phyloP scores from a whole-genome alignment of 768 basidiomycete species.

The Leccinum barrowsii region DNA sequence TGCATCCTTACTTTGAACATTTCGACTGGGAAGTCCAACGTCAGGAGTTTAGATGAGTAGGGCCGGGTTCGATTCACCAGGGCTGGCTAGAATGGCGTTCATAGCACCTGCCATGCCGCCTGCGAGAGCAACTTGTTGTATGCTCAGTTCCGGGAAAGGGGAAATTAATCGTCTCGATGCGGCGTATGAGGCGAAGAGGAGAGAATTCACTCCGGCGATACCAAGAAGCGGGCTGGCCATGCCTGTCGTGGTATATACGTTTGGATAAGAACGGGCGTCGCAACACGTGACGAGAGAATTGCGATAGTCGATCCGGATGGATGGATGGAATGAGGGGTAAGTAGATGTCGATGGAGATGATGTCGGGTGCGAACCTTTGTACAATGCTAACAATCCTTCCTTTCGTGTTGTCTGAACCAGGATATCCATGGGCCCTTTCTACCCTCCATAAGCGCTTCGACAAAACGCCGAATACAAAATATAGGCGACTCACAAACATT shows the following conservation, averaged over 20 bases:
- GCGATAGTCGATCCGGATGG: neutral
- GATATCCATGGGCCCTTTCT: conserved; percentile 96
- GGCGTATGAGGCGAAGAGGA: conserved; percentile 91
- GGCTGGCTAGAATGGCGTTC: conserved; percentile 88
- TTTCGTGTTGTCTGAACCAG: conserved; percentile 72
- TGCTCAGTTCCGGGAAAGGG: conserved; percentile 80
- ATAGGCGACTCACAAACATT: conserved; percentile 78
- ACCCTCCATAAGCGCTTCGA: neutral
- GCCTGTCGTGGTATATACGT: conserved; percentile 34
- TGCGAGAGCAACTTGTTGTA: conserved; percentile 77
- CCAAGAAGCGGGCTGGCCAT: conserved; percentile 91
- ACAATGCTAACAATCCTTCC: conserved; percentile 91
- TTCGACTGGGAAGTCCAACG: conserved; percentile 54
- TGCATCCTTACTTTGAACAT: conserved; percentile 99
- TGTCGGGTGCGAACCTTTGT: conserved; percentile 65
- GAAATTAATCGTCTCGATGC: conserved; percentile 78
- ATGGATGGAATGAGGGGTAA: neutral
- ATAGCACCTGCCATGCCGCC: conserved; percentile 91
- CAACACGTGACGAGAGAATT: neutral
- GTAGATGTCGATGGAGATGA: neutral
- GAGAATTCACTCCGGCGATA: conserved; percentile 92
- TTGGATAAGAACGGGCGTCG: neutral
- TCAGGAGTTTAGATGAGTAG: neutral
- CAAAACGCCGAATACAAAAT: neutral
- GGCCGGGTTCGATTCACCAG: conserved; percentile 46